Percentiles rank a stretch among this genome's conserved stretches.
phyloP scores from a whole-genome alignment of 1,284 basidiomycete genomes.

The Rhodotorula sp. region DNA sequence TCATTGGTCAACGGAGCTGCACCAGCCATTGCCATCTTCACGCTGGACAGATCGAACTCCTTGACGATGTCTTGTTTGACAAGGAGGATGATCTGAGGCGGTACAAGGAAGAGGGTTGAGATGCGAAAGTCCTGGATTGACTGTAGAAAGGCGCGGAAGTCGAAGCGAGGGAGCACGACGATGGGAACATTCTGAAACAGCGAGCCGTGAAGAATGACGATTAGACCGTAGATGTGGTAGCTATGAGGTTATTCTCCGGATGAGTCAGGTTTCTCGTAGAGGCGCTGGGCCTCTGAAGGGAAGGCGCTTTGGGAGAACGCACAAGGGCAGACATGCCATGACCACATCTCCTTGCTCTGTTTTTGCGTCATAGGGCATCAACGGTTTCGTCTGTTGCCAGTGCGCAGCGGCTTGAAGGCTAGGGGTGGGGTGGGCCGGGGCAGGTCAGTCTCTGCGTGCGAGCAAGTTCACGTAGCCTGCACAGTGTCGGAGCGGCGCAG shows the following conservation, averaged over 20 bases:
- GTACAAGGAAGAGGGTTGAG: conserved; percentile 52
- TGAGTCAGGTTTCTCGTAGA: not conserved
- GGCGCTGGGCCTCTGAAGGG: too few species aligned
- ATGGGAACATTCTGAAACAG: conserved; percentile 51
- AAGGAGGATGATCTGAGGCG: conserved; percentile 40
- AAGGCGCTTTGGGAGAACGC: not conserved
- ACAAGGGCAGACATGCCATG: conserved; percentile 55
- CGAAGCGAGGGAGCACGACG: conserved; percentile 73
- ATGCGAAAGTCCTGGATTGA: conserved; percentile 69
- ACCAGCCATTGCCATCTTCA: conserved; percentile 65
- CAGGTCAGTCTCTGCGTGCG: not conserved
- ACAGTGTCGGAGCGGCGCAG: conserved; percentile 2
- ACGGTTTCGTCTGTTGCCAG: not conserved
- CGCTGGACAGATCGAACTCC: conserved; percentile 64
- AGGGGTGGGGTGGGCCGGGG: conserved; percentile 37
- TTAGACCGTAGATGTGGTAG: conserved; percentile 53
- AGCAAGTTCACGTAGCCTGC: too few species aligned
- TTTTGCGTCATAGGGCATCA: conserved; percentile 49
- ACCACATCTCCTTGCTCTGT: conserved; percentile 62
- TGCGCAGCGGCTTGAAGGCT: conserved; percentile 55
- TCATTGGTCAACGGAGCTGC: conserved; percentile 71
- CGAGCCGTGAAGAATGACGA: conserved; percentile 14
- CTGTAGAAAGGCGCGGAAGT: conserved; percentile 65
- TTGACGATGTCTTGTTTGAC: conserved; percentile 48
- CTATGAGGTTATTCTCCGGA: conserved; percentile 46